phyloP scores from a whole-genome alignment of 176 grass and related monocot species.

The Ensete glaucum region DNA sequence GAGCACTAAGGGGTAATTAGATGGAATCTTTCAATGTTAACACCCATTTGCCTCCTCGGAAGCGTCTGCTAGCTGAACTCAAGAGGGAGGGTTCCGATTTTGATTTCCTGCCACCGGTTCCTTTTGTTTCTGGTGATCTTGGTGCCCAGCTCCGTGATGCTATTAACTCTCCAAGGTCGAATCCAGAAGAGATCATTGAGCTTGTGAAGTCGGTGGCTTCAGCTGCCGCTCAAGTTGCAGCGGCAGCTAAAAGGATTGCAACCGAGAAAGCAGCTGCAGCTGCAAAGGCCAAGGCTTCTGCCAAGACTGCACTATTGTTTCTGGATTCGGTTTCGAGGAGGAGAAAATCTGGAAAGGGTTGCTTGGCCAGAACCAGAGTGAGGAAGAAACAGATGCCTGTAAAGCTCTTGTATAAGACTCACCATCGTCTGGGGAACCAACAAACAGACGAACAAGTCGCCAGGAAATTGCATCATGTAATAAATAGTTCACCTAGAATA shows the following conservation, averaged over 20 bases:
- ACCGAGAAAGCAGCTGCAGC: conserved; percentile 59
- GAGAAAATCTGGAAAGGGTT: conserved; percentile 32
- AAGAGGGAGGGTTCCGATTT: conserved; percentile 34
- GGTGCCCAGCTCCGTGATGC: conserved; percentile 47
- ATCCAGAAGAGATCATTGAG: conserved; percentile 48
- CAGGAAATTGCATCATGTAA: conserved; percentile 43
- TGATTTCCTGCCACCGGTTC: conserved; percentile 33
- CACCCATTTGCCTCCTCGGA: conserved; percentile 86
- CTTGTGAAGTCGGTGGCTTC: conserved; percentile 41
- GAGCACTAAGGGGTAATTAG: not conserved
- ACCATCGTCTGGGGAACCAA: conserved; percentile 26
- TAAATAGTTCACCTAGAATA: conserved; percentile 58
- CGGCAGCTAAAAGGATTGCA: conserved; percentile 42
- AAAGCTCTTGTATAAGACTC: conserved; percentile 58
- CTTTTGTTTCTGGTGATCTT: conserved; percentile 38
- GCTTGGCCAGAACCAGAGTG: conserved; percentile 38
- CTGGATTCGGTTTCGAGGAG: conserved; percentile 55
- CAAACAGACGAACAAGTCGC: conserved; percentile 47
- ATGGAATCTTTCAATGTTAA: conserved; percentile 79
- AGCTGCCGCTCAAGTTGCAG: conserved; percentile 42
- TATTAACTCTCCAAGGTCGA: conserved; percentile 39
- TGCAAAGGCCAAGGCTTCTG: conserved; percentile 57
- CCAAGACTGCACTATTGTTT: conserved; percentile 63
- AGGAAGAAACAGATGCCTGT: conserved; percentile 70
- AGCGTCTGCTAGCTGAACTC: conserved; percentile 86